These are phyloP conservation scores for Ophiocordyceps camponoti-leonardi DNA, from an alignment of 2,329 filamentous ascomycete species.

Conservation along the genomic window DNA sequence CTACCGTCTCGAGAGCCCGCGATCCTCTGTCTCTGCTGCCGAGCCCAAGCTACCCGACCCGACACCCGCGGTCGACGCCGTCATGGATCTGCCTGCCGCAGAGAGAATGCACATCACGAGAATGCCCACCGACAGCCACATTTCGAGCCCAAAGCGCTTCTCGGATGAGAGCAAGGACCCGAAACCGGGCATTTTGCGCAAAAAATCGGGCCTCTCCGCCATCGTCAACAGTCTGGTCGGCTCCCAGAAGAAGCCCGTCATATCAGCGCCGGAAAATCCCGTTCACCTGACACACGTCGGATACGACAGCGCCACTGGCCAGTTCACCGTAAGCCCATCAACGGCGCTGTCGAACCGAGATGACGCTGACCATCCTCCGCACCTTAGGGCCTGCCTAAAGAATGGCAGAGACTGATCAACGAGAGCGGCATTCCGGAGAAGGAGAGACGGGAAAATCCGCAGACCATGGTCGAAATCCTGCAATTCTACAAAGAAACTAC, in stretches of 20 bases:
- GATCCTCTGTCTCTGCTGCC: constrained; percentile 23
- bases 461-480: constrained; percentile 90
- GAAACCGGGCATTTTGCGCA: constrained; percentile 46
- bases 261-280: constrained; percentile 94
- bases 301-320: constrained; percentile 88
- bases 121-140: constrained; percentile 26
- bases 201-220: constrained; percentile 77
- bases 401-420: constrained; percentile 92
- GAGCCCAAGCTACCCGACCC: constrained; percentile 34
- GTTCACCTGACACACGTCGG: constrained; percentile 97
- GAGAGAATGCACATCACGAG: constrained; percentile 17
- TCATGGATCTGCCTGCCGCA: constrained; percentile 20
- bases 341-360: neutral
- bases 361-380: constrained; percentile 4
- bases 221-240: constrained; percentile 73
- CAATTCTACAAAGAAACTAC: constrained; percentile 94
- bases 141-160: constrained; percentile 48
- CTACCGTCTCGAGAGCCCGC: constrained; percentile 21
- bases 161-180: constrained; percentile 60
- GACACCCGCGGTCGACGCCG: constrained; percentile 38
- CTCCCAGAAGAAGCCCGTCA: constrained; percentile 77
- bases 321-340: constrained; percentile 63
- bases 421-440: constrained; percentile 93
- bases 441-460: constrained; percentile 87
- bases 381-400: constrained; percentile 79